Percentiles rank a stretch among this genome's conserved stretches.
Conservation (phyloP, 2,329 filamentous ascomycete species). For the Shiraia sp. region DNA sequence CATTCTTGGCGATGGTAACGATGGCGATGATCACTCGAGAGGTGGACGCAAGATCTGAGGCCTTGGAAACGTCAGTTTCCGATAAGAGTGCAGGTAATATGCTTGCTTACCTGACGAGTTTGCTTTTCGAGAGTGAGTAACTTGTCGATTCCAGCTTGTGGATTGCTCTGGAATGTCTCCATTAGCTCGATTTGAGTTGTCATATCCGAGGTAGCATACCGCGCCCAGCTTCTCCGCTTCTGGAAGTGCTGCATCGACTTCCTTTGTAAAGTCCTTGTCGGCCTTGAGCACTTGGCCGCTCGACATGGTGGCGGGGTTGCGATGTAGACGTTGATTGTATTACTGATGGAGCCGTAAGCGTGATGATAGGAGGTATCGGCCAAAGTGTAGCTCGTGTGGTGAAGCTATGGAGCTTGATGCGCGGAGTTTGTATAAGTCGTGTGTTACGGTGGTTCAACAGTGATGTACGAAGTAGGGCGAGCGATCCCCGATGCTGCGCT, state of each 20-base stretch:
- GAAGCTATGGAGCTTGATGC: conserved; percentile 7
- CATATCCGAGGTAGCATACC: conserved; percentile 55
- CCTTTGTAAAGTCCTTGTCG: conserved; percentile 98
- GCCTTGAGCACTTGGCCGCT: conserved; percentile 80
- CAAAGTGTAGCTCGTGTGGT: neutral
- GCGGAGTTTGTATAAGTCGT: conserved; percentile 15
- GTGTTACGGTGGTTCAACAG: conserved; percentile 17
- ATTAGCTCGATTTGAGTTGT: conserved; percentile 22
- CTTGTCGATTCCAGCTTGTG: conserved; percentile 90
- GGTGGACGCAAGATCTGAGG: conserved; percentile 93
- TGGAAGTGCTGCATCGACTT: conserved; percentile 87
- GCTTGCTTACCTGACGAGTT: conserved; percentile 76
- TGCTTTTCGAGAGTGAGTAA: conserved; percentile 92
- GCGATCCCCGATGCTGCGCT: conserved; percentile 12
- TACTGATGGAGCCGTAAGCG: neutral
- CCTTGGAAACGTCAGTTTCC: conserved; percentile 56
- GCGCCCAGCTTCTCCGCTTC: conserved; percentile 89
- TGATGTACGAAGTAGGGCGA: conserved; percentile 12
- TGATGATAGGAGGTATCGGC: neutral
- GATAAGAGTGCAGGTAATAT: conserved; percentile 3
- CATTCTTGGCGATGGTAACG: conserved; percentile 91
- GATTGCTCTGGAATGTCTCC: conserved; percentile 62
- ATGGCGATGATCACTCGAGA: conserved; percentile 85
- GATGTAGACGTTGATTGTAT: conserved; percentile 8
- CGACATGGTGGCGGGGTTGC: conserved; percentile 64